Conservation (phyloP, 2,329 filamentous ascomycete species). For the Colletotrichum lentis region DNA sequence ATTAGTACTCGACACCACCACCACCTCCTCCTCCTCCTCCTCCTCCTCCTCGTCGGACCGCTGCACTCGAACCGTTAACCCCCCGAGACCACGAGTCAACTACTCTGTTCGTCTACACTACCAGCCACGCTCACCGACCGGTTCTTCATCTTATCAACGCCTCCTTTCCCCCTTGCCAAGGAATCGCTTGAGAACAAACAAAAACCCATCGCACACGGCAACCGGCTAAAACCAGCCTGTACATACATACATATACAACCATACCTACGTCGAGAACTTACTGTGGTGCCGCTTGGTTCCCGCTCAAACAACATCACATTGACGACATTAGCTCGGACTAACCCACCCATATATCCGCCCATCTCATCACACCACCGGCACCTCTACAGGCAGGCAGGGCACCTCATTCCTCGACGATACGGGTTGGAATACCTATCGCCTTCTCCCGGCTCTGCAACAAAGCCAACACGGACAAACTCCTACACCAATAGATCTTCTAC, state of each 20-base stretch:
- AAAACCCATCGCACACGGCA: not conserved
- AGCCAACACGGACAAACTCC: not conserved
- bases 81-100: conserved; percentile 32
- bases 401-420: conserved; percentile 12
- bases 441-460: not conserved
- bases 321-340: conserved; percentile 27
- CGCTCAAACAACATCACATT: conserved; percentile 5
- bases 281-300: not conserved
- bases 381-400: conserved; percentile 5
- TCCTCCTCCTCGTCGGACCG: not conserved
- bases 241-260: not conserved
- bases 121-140: conserved; percentile 16
- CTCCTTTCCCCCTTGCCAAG: not conserved
- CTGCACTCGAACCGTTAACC: conserved; percentile 19
- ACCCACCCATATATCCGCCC: conserved; percentile 1
- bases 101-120: not conserved
- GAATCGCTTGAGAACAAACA: not conserved
- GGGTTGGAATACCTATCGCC: not conserved
- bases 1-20: conserved; percentile 31
- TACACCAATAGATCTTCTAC: too few relatives aligned
- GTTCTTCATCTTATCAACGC: not conserved
- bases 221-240: not conserved
- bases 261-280: conserved; percentile 12
- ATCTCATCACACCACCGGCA: conserved; percentile 8
- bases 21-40: conserved; percentile 16